These are phyloP conservation scores for Choiromyces venosus DNA, from an alignment of 495 filamentous ascomycete species.

Conservation along the genomic window DNA sequence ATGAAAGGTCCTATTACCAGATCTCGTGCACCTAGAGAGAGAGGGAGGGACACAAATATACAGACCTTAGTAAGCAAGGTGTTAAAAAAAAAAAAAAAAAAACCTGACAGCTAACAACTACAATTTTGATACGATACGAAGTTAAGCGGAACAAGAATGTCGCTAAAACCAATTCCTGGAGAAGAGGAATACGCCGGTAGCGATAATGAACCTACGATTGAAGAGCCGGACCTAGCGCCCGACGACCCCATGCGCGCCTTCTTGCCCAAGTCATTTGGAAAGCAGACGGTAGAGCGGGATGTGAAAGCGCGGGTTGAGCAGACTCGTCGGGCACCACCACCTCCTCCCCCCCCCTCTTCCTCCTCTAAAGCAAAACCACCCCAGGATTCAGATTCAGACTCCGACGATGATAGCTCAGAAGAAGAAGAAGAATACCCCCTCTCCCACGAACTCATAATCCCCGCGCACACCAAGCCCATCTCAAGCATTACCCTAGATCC, in stretches of 20 bases:
- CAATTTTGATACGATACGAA: neutral
- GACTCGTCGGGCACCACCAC: slow-evolving; percentile 54
- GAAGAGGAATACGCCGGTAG: slow-evolving; percentile 9
- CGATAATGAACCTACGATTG: slow-evolving; percentile 58
- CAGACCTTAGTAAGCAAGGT: too few species aligned
- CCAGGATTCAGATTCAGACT: slow-evolving; percentile 49
- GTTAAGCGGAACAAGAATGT: slow-evolving; percentile 18
- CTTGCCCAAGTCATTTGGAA: slow-evolving; percentile 80
- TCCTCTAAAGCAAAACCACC: slow-evolving; percentile 9
- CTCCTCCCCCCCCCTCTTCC: slow-evolving; percentile 28
- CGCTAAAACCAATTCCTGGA: slow-evolving; percentile 32
- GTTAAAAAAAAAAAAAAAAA: neutral
- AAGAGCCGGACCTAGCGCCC: slow-evolving; percentile 48
- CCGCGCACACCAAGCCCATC: slow-evolving; percentile 84
- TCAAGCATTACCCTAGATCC: slow-evolving; percentile 79
- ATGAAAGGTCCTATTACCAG: too few species aligned
- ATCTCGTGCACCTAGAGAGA: too few species aligned
- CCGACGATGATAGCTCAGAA: slow-evolving; percentile 58
- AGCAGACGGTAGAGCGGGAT: slow-evolving; percentile 66
- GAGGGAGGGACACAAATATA: too few species aligned
- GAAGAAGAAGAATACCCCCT: slow-evolving; percentile 88
- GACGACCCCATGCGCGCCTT: slow-evolving; percentile 79
- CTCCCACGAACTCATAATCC: slow-evolving; percentile 85
- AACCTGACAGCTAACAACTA: too few species aligned
- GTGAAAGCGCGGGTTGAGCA: slow-evolving; percentile 72